Conservation (phyloP, 495 filamentous ascomycete species). For the Endocarpon pusillum region DNA sequence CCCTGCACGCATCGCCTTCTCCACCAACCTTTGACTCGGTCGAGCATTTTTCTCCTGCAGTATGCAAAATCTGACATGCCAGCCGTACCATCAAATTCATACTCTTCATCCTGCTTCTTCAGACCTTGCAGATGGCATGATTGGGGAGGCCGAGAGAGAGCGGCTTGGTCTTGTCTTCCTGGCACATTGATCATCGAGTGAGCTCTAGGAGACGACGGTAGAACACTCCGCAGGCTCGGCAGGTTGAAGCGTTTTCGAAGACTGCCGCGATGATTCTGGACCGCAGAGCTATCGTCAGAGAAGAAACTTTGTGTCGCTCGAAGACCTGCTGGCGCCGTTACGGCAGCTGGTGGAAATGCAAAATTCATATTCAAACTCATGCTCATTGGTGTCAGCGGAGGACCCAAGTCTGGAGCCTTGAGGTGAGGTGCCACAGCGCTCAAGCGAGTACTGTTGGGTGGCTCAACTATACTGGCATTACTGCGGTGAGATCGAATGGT, state of each 20-base stretch:
- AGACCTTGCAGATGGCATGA: no score
- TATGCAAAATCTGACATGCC: conserved; percentile 1
- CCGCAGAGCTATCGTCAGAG: conserved; percentile 16
- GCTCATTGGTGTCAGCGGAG: neutral
- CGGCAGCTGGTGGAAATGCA: conserved; percentile 3
- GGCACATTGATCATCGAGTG: no score
- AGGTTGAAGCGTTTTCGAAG: conserved; percentile 10
- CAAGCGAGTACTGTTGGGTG: neutral
- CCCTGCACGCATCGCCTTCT: no score
- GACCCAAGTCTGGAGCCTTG: neutral
- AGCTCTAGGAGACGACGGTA: no score
- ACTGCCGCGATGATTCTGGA: conserved; percentile 6
- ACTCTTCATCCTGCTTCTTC: no score
- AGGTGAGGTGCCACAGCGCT: neutral
- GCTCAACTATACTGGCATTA: neutral
- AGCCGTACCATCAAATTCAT: no score
- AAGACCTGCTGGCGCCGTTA: conserved; percentile 7
- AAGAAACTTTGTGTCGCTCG: conserved; percentile 14
- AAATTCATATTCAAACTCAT: neutral
- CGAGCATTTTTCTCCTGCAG: neutral
- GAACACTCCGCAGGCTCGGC: no score
- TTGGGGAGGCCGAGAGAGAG: no score
- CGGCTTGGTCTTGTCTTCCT: no score
- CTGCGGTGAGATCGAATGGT: neutral
- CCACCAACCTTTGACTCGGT: conserved; percentile 1